Evolutionary conservation across 78 protist genomes (phyloP).

Genomic region (Dictyostelium brefeldianum): DNA sequence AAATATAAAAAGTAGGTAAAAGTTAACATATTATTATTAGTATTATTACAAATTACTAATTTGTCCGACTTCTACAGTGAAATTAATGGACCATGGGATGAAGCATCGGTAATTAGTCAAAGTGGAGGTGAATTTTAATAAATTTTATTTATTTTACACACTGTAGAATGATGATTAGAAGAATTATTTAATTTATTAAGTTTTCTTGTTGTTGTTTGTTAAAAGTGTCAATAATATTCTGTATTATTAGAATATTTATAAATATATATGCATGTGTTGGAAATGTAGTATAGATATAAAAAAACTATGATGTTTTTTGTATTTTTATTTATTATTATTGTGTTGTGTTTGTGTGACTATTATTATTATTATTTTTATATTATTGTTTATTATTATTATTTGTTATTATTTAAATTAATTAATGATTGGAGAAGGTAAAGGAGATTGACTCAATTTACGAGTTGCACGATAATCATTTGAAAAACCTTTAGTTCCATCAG

Average conservation of each 20-base stretch:
- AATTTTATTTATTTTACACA: neutral
- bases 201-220: neutral
- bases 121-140: conserved; percentile 66
- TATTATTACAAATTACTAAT: neutral
- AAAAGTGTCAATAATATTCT: neutral
- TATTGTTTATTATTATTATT: neutral
- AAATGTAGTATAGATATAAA: too few species aligned
- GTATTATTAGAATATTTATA: too few species aligned
- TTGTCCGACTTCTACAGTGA: conserved; percentile 16
- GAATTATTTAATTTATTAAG: neutral
- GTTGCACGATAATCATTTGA: conserved; percentile 40
- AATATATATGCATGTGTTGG: too few species aligned
- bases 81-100: conserved; percentile 86
- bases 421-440: neutral
- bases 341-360: neutral
- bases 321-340: neutral
- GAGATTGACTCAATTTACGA: conserved; percentile 38
- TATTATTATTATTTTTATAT: conserved; percentile 1
- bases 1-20: conserved; percentile 79
- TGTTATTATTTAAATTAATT: neutral
- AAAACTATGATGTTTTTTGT: too few species aligned
- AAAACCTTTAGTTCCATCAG: conserved; percentile 84
- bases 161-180: neutral
- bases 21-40: neutral
- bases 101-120: conserved; percentile 69